Evolutionary conservation across 2,329 filamentous ascomycete genomes (phyloP), one percentile per base, ranked within the genome.

Genomic region (Fusarium sp.): DNA sequence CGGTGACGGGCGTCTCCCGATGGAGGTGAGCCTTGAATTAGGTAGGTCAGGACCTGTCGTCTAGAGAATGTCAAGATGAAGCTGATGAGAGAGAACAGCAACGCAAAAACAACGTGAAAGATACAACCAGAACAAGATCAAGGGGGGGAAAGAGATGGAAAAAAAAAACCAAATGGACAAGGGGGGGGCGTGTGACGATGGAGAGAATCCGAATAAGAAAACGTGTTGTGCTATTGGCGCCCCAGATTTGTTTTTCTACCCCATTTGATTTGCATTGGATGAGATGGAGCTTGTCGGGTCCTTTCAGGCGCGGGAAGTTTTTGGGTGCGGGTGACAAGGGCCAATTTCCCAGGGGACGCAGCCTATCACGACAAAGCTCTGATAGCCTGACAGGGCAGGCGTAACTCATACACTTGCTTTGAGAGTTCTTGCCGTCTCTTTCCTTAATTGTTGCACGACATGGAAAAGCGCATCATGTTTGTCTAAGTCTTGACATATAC

Each of bases 151-250:
- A 17, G 14, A 12, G 11, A 14, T 14, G 22, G 40, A 42, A 24
- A 33, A 57, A 44, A 36, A 40, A 60, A 27, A 58, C 68, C 66
- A 62, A 62, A 62, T 66, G 56, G 35, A 44, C 55, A 66, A 57
- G 66, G 56, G 66, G 49, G 62, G 63, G 60, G 66, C 62, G 71
- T 68, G 70, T 27, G 53, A 60, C 27, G 33, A 36, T 72, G 70
- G 64, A 22, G 64, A 22, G 63, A 69, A 72, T 57, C 68, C 72
- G 69, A 75, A 76, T 75, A 75, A 75, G 73, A 77, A 76, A 77
- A 71, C 73, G 75, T 77, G 73, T 77, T 76, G 72, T 77, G 49
- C 75, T 63, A 77, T 77, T 77, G 75, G 75, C 58, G 68, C 67
- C 63, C 59, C 61, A 42, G 40, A 33, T 33, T 33, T 33, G 11